Percentiles rank a stretch among this genome's conserved stretches.
Conservation (phyloP, 345 rosid genomes). For the Jatropha curcas region DNA sequence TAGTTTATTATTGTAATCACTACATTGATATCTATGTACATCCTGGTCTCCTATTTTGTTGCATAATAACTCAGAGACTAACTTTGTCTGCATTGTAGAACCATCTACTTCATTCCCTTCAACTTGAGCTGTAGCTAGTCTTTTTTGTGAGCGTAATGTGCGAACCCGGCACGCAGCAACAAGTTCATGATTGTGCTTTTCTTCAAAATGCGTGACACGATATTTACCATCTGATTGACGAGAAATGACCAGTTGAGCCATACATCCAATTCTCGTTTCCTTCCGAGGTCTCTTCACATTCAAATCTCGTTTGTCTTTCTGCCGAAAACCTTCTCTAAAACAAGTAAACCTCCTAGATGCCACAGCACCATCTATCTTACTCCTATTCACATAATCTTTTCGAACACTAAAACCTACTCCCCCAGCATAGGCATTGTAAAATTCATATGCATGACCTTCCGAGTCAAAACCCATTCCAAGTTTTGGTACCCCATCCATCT, state of each 20-base stretch:
- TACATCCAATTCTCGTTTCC: conserved; percentile 45
- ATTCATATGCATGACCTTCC: conserved; percentile 40
- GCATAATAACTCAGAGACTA: conserved; percentile 13
- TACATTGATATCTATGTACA: conserved; percentile 18
- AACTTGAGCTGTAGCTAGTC: conserved; percentile 21
- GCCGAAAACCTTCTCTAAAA: conserved; percentile 44
- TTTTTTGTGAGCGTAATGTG: conserved; percentile 37
- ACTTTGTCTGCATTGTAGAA: conserved; percentile 9
- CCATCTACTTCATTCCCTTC: conserved; percentile 25
- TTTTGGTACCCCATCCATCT: conserved; percentile 29
- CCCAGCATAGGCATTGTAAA: conserved; percentile 41
- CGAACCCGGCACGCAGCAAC: conserved; percentile 32
- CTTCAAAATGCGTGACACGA: conserved; percentile 39
- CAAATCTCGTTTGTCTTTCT: conserved; percentile 31
- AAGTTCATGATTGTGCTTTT: conserved; percentile 41
- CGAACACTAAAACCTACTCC: conserved; percentile 41
- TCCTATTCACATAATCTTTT: conserved; percentile 39
- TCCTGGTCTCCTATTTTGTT: conserved; percentile 15
- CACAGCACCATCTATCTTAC: conserved; percentile 42
- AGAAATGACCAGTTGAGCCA: conserved; percentile 38
- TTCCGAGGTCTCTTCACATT: conserved; percentile 35
- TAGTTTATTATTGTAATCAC: conserved; percentile 24
- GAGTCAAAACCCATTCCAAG: conserved; percentile 45
- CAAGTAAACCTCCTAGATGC: conserved; percentile 43
- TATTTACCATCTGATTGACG: conserved; percentile 40